These are phyloP conservation scores for Trichoderma koningiopsis DNA, from an alignment of 2,329 filamentous ascomycete genomes.

Conservation along the genomic window DNA sequence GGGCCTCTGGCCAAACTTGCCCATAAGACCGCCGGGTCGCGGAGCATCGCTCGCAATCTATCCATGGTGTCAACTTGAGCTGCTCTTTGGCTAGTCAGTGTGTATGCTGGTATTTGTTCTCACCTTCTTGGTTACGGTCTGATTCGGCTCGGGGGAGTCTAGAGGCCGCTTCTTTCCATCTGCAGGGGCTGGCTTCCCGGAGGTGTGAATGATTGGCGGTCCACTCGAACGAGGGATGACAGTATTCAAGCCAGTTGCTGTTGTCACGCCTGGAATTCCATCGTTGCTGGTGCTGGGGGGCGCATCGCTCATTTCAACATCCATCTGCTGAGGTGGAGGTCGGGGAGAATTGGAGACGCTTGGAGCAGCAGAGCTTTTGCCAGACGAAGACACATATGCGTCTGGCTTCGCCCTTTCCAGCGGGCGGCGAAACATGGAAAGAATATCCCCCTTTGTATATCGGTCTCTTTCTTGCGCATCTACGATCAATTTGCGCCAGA, in stretches of 20 bases:
- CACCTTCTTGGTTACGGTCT: constrained; percentile 46
- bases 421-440: constrained; percentile 51
- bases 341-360: neutral
- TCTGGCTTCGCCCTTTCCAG: constrained; percentile 41
- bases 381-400: constrained; percentile 26
- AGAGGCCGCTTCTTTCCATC: constrained; percentile 48
- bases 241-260: neutral
- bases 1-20: constrained; percentile 42
- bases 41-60: constrained; percentile 38
- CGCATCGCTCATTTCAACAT: constrained; percentile 28
- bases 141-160: constrained; percentile 41
- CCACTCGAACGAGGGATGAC: constrained; percentile 34
- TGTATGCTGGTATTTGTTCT: constrained; percentile 30
- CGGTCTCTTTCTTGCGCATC: constrained; percentile 74
- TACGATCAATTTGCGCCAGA: constrained; percentile 84
- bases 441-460: constrained; percentile 70
- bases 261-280: neutral
- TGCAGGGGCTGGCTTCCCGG: constrained; percentile 27
- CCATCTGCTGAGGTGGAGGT: constrained; percentile 5
- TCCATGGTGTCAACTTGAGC: constrained; percentile 33
- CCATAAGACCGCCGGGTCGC: constrained; percentile 39
- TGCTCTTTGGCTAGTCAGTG: neutral
- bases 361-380: neutral
- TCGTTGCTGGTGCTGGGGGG: constrained; percentile 10
- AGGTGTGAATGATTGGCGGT: constrained; percentile 46